Evolutionary conservation across 2,329 filamentous ascomycete genomes (phyloP), one percentile per base, ranked within the genome.

Genomic region (Fusarium hainanense): DNA sequence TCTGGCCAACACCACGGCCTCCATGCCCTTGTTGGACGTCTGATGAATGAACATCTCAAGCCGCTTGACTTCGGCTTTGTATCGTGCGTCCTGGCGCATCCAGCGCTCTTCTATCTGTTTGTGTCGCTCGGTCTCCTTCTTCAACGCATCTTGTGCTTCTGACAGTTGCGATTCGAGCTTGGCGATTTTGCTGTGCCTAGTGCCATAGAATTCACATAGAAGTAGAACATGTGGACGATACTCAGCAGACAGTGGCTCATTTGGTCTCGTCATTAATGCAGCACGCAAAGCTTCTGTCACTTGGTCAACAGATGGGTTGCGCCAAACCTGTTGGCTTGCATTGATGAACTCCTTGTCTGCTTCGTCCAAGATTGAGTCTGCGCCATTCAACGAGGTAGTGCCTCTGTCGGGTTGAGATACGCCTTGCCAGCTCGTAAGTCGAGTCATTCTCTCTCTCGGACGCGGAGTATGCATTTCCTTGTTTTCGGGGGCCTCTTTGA

Each of bases 201-300:
- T 69, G 25, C 70, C 73, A 46, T 81, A 79, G 20, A 76, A 80
- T 54, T 83, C 81, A 16, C 83, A 65, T 12, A 82, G 61, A 27
- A 77, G 75, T 20, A 80, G 62, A 8, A 86, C 74, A 57, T 84
- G 80, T 6, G 82, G 75, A 58, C 84, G 82, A 67, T 83, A 82
- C 40, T 81, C 78, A 6, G 78, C 54, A 2, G 82, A 80, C 3
- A 85, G 75, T 2, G 80, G 77, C 9, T 76, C 70, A 5, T 78
- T 58, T 21, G 76, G 65, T 11, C 74, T 78, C 23, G 77, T 77
- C 79, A 85, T 83, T 70, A 85, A 76, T 11, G 69, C 74, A 7
- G 79, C 78, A 44, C 81, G 80, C n/a, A 86, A 73, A 1, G 79
- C 71, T 62, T 85, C 83, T 18, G 81, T 77, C 75, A 85, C 81